A percentile compares a stretch with the other conserved stretches of the same genome.
phyloP scores from a whole-genome alignment of 345 rosid species.

The Rhodamnia rubescens region DNA sequence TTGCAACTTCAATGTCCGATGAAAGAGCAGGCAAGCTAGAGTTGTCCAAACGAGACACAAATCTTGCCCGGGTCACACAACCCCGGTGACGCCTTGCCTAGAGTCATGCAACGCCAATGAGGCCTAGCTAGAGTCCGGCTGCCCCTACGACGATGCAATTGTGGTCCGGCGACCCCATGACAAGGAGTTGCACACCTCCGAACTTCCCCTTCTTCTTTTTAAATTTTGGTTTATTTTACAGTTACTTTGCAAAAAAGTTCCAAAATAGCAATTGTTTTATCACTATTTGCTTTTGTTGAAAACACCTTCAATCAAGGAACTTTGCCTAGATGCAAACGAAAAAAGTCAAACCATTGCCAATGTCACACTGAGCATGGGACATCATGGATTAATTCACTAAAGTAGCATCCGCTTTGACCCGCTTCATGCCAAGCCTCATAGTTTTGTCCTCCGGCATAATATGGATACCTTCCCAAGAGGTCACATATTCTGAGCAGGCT shows the following conservation, averaged over 20 bases:
- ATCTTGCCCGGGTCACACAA: neutral
- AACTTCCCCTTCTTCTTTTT: neutral
- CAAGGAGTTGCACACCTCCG: neutral
- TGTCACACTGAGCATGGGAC: neutral
- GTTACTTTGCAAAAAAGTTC: too few relatives aligned
- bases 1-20: too few relatives aligned
- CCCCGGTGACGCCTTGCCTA: neutral
- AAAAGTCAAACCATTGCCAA: neutral
- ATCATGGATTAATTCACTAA: too few relatives aligned
- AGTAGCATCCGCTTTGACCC: too few relatives aligned
- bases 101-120: neutral
- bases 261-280: too few relatives aligned
- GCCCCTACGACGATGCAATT: neutral
- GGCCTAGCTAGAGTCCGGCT: neutral
- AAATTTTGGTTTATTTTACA: neutral
- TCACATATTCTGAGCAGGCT: too few relatives aligned
- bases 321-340: neutral
- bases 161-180: neutral
- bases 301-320: neutral
- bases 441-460: too few relatives aligned
- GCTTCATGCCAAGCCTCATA: too few relatives aligned
- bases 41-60: neutral
- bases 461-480: too few relatives aligned
- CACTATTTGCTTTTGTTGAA: neutral
- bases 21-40: neutral